Conservation (phyloP, 2,329 filamentous ascomycete genomes). For the Camillea tinctor region DNA sequence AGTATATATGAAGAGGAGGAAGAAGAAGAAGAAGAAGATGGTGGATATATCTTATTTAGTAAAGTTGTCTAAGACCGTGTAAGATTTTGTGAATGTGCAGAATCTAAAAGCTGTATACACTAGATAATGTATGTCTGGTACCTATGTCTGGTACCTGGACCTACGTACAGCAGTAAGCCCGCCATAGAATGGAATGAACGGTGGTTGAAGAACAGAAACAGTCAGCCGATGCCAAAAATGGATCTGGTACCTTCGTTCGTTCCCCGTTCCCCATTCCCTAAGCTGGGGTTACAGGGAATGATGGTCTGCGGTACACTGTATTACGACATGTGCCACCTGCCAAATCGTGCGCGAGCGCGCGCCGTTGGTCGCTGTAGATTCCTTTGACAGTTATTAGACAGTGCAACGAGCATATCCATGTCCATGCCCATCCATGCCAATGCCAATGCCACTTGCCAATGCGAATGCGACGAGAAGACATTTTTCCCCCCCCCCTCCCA, state of each 20-base stretch:
- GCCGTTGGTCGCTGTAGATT: neutral
- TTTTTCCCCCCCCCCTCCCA: too few species aligned
- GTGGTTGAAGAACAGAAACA: neutral
- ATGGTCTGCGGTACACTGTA: slow-evolving; percentile 2
- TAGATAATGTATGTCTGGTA: too few species aligned
- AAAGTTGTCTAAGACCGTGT: too few species aligned
- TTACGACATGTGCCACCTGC: neutral
- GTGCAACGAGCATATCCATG: too few species aligned
- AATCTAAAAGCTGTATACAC: too few species aligned
- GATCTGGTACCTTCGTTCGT: neutral
- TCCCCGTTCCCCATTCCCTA: too few species aligned
- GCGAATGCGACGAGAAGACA: neutral
- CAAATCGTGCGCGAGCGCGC: neutral
- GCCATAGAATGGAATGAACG: neutral
- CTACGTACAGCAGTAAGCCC: neutral
- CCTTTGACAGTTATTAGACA: neutral
- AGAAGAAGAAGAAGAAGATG: too few species aligned
- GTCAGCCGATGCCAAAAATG: neutral
- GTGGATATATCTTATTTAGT: too few species aligned
- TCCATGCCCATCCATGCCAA: too few species aligned
- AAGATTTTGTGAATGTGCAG: too few species aligned
- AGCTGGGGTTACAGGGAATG: too few species aligned
- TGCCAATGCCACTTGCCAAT: neutral
- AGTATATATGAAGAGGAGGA: too few species aligned
- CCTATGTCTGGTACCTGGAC: neutral